These are phyloP conservation scores for Ephemerocybe angulata DNA, from an alignment of 768 basidiomycete species.

Conservation along the genomic window DNA sequence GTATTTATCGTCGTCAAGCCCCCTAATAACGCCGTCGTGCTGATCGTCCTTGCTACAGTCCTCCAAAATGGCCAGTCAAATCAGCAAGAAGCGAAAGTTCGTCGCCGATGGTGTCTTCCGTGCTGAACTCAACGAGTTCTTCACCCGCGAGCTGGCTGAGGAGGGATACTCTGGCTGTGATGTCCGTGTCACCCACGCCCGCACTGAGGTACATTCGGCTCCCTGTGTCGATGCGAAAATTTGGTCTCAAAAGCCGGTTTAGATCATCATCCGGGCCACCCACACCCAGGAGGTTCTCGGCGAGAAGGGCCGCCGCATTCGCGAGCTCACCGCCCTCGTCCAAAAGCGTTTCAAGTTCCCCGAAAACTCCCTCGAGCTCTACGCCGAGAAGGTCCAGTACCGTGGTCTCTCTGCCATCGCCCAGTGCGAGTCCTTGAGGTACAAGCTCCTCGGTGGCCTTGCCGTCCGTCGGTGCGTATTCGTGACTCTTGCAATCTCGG, in stretches of 20 bases:
- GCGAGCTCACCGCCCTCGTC: constrained; percentile 96
- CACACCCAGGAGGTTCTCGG: constrained; percentile 99
- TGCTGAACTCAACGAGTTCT: constrained; percentile 99
- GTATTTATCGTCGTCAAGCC: constrained; percentile 15
- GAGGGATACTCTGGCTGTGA: constrained; percentile 99
- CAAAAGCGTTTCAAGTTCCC: constrained; percentile 99
- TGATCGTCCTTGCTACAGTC: constrained; percentile 1
- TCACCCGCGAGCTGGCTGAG: constrained; percentile 95
- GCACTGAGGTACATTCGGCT: constrained; percentile 72
- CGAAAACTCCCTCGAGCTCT: constrained; percentile 97
- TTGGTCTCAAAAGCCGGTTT: constrained; percentile 5
- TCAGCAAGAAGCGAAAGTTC: constrained; percentile 99
- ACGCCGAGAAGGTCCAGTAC: constrained; percentile 98
- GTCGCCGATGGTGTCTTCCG: constrained; percentile 99
- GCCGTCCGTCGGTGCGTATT: constrained; percentile 90
- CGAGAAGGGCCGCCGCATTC: constrained; percentile 98
- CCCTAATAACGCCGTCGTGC: neutral
- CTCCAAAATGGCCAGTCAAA: constrained; percentile 72
- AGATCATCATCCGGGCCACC: constrained; percentile 99
- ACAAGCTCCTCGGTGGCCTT: constrained; percentile 99
- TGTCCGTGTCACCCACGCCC: constrained; percentile 98
- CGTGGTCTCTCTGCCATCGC: constrained; percentile 98
- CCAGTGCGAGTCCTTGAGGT: constrained; percentile 96
- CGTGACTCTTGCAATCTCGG: neutral
- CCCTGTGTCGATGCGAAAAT: neutral